Evolutionary conservation across 805 yeast genomes (phyloP).

Genomic region (Ogataea nonfermentans): DNA sequence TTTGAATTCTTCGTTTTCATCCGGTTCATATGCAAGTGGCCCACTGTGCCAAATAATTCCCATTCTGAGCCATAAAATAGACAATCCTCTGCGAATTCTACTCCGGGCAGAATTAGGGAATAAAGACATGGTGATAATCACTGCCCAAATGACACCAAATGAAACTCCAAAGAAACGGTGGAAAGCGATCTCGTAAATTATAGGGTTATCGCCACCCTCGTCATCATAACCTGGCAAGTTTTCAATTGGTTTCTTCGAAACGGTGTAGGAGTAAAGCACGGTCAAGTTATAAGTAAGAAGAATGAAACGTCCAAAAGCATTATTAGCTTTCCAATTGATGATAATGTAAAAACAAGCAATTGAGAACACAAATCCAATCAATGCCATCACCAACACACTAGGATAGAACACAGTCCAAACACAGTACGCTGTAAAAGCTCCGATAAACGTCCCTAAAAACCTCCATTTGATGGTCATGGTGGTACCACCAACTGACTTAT

Average conservation of each 20-base stretch:
- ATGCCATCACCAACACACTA: constrained; percentile 49
- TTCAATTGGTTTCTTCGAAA: constrained; percentile 55
- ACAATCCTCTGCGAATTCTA: constrained; percentile 60
- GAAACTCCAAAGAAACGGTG: constrained; percentile 75
- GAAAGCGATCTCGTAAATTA: constrained; percentile 70
- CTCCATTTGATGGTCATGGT: constrained; percentile 74
- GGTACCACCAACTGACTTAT: constrained; percentile 81
- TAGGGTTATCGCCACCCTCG: constrained; percentile 70
- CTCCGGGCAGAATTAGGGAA: constrained; percentile 77
- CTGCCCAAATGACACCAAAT: constrained; percentile 75
- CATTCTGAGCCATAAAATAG: constrained; percentile 72
- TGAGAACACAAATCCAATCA: constrained; percentile 46
- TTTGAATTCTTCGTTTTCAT: constrained; percentile 23
- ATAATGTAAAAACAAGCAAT: constrained; percentile 57
- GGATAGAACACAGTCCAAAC: constrained; percentile 62
- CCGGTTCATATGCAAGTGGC: constrained; percentile 51
- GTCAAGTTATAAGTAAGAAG: constrained; percentile 76
- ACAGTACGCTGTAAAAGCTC: constrained; percentile 59
- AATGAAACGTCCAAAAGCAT: constrained; percentile 68
- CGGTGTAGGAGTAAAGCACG: constrained; percentile 69
- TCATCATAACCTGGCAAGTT: constrained; percentile 45
- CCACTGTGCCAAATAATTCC: constrained; percentile 81
- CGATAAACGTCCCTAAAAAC: constrained; percentile 70
- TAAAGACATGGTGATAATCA: constrained; percentile 60
- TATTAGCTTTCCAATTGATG: constrained; percentile 60